Evolutionary conservation across 73 alveolate species (phyloP).

Genomic region (Paramecium bursaria): DNA sequence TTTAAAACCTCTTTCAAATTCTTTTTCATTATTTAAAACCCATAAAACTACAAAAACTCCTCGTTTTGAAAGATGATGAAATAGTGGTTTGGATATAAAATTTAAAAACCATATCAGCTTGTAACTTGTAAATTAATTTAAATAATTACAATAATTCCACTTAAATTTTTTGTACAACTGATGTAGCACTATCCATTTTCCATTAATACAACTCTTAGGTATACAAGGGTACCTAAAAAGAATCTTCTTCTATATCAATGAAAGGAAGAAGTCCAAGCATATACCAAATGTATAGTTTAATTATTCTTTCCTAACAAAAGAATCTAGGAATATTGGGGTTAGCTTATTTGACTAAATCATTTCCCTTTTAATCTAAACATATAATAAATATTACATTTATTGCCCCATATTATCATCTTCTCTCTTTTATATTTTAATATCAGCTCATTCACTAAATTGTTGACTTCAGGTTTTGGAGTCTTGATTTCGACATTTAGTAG

Average conservation of each 20-base stretch:
- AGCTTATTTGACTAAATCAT: not conserved
- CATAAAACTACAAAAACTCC: conserved; percentile 45
- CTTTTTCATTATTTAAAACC: conserved; percentile 46
- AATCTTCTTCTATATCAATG: conserved; percentile 62
- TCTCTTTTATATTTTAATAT: conserved; percentile 40
- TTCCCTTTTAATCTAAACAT: not conserved
- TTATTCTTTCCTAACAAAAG: conserved; percentile 42
- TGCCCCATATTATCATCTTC: conserved; percentile 61
- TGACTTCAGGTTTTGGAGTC: conserved; percentile 54
- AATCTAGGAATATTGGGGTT: conserved; percentile 64
- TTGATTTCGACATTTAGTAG: conserved; percentile 55
- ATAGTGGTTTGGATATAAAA: no score
- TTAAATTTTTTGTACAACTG: no score
- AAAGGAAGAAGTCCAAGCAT: conserved; percentile 58
- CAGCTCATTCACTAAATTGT: conserved; percentile 15
- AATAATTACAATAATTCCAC: no score
- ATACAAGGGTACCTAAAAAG: conserved; percentile 53
- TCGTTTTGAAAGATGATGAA: conserved; percentile 19
- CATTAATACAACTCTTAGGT: conserved; percentile 53
- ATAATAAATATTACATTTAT: not conserved
- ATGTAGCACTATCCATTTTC: not conserved
- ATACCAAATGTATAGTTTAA: conserved; percentile 7
- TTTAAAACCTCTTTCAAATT: conserved; percentile 15
- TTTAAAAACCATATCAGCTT: no score
- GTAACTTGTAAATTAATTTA: no score